Base-by-base conservation (phyloP, 1,139 yeast genomes). In the Magnusiomyces ingens region DNA sequence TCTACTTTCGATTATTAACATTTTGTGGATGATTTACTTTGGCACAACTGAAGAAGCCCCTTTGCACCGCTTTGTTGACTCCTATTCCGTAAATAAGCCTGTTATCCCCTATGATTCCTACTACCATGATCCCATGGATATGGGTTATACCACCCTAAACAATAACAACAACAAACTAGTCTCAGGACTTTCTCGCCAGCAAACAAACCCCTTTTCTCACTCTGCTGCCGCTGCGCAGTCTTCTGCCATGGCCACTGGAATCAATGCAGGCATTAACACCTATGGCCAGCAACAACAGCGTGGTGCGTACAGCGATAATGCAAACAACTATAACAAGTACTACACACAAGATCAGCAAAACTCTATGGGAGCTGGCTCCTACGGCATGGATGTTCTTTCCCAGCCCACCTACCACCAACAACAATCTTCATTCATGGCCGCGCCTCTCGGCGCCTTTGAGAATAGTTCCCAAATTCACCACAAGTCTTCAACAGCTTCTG, bases 11-110 rank as follows among this genome's bases (percentile, higher is more conserved):
- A 88, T 91, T 68, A 76, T 89, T 58, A 88, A 91, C 67, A 61
- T 71, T 35, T 54, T 75, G 37, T 93, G 97, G 96, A 76, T 91
- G 53, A 74, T 90, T 56, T 91, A 90, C 70, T 87, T 85, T 67
- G 98, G 77, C 40, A 71, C 77, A 2, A 64, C 74, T 2, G 66
- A 66, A 41, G 75, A 72, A 50, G 74, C 72, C 21, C 93, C 95
- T 45, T 75, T 89, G 18, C 90, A 88, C 67, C 82, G 85, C 65
- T 86, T 85, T 74, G 79, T 93, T 57, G 96, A 90, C 73, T 85
- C 95, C 5, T 88, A 85, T 64, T 71, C 69, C 5, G 63, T 63
- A 29, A 58, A 62, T 54, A 59, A 59, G 52, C 60, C 57, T 50
- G 54, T 1, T 52, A 55, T 19, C 51, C 40, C 49, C 17, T 43